Evolutionary conservation across 805 yeast genomes (phyloP).

Genomic region (Clavispora phyllophila): DNA sequence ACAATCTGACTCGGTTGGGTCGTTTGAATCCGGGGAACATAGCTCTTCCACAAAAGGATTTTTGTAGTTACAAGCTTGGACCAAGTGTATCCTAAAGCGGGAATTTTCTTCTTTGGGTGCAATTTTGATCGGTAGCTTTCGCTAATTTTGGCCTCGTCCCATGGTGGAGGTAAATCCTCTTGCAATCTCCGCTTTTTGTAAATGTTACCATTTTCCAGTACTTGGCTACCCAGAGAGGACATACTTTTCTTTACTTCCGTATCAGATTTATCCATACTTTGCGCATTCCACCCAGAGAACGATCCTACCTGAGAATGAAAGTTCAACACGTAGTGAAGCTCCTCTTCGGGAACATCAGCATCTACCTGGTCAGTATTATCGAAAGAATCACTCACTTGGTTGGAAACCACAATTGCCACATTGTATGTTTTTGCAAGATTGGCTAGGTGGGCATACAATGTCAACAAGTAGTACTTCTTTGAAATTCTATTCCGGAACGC

Average conservation of each 20-base stretch:
- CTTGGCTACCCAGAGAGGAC: neutral
- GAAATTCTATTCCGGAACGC: slow-evolving; percentile 25
- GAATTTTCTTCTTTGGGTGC: slow-evolving; percentile 6
- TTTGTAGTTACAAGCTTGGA: slow-evolving; percentile 12
- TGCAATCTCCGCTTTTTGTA: neutral
- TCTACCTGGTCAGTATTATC: slow-evolving; percentile 20
- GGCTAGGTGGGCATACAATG: slow-evolving; percentile 44
- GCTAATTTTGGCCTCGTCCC: neutral
- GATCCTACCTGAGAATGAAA: slow-evolving; percentile 67
- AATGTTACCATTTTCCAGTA: neutral
- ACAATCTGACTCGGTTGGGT: neutral
- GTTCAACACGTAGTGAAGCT: slow-evolving; percentile 31
- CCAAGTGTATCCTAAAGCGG: slow-evolving; percentile 17
- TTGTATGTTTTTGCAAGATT: slow-evolving; percentile 42
- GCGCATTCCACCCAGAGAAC: slow-evolving; percentile 67
- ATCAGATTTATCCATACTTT: neutral
- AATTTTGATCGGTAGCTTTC: neutral
- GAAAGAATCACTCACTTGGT: slow-evolving; percentile 69
- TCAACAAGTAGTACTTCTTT: slow-evolving; percentile 39
- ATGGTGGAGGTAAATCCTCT: too few relatives aligned
- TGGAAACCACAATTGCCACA: slow-evolving; percentile 65
- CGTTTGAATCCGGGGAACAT: neutral
- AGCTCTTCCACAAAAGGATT: slow-evolving; percentile 12
- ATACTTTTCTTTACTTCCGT: neutral
- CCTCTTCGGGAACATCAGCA: slow-evolving; percentile 8